Evolutionary conservation across 108 stramenopile genomes (phyloP), one percentile per base, ranked within the genome.

Genomic region (Fistulifera pelliculosa): DNA sequence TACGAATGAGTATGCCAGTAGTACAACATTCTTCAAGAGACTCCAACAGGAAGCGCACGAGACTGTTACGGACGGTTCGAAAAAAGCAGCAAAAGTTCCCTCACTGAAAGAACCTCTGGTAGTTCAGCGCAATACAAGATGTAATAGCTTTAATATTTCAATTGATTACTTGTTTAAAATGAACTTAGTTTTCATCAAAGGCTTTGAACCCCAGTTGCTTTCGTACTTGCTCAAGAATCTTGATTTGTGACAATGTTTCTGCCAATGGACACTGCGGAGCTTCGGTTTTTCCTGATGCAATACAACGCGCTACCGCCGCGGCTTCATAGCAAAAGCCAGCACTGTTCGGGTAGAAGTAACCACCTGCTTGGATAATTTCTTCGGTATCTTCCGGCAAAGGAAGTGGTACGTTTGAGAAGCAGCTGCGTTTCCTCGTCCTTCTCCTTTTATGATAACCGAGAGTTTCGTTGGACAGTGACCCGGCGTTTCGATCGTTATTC

Each of bases 11-110:
- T 96, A 80, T 65, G 80, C 73, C 26, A 84, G 90, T n/a, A 92
- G 90, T 53, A 62, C 76, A 17, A 93, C 89, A 54, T 96, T 96
- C 74, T 96, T 96, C 66, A 68, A 71, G 41, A 69, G 84, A 43
- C 74, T 96, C 62, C 95, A 96, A 66, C 68, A 83, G 26, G 79
- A 93, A 56, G 87, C 86, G 15, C 76, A 80, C 43, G 55, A 71
- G 22, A 56, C 76, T 41, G 47, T 90, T 22, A 65, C 64, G n/a
- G 75, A 62, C 7, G 71, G 54, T 47, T 55, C 28, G 1, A 56
- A 40, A 11, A 7, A 44, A 2, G 31, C 31, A 3, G 31, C 31
- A 8, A 35, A 35, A 35, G 6, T 35, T 35, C 31, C 3, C 6
- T 35, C 3, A 35, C 31, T 3, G 31, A 35, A 8, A 35, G 31